Percentiles rank a stretch among this genome's conserved stretches.
phyloP scores from a whole-genome alignment of 495 filamentous ascomycete species.

The Diplogelasinospora grovesii region DNA sequence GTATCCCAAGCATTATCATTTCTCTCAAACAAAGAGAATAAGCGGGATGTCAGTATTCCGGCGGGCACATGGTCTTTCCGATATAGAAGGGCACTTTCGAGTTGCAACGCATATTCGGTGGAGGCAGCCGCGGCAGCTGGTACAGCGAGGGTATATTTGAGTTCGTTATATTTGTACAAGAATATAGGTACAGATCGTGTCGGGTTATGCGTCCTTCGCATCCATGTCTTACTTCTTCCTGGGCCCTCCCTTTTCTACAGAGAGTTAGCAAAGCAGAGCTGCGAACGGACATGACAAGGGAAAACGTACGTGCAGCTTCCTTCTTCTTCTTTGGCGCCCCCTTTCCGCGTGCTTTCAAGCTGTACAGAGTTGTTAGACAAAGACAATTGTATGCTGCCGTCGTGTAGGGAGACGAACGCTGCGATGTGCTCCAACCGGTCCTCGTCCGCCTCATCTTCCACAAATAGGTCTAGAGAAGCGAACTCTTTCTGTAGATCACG shows the following conservation, averaged over 20 bases:
- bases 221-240: slow-evolving; percentile 18
- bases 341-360: slow-evolving; percentile 74
- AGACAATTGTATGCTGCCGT: too few species aligned
- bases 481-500: slow-evolving; percentile 61
- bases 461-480: slow-evolving; percentile 46
- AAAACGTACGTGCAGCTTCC: slow-evolving; percentile 53
- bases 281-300: neutral
- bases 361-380: slow-evolving; percentile 33
- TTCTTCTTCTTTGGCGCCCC: slow-evolving; percentile 87
- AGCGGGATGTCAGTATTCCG: too few species aligned
- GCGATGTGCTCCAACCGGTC: slow-evolving; percentile 71
- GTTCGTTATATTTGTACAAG: slow-evolving; percentile 17
- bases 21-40: too few species aligned
- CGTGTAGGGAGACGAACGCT: slow-evolving; percentile 30
- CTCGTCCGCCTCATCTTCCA: slow-evolving; percentile 67
- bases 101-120: neutral
- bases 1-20: too few species aligned
- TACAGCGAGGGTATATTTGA: slow-evolving; percentile 20
- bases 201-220: too few species aligned
- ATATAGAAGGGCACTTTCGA: too few species aligned
- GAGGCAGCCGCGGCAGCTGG: neutral
- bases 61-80: too few species aligned
- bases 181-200: too few species aligned
- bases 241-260: slow-evolving; percentile 14
- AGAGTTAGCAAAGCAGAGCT: slow-evolving; percentile 7